Evolutionary conservation across 208 protist species (phyloP).

Genomic region (Phytomonas sp.): DNA sequence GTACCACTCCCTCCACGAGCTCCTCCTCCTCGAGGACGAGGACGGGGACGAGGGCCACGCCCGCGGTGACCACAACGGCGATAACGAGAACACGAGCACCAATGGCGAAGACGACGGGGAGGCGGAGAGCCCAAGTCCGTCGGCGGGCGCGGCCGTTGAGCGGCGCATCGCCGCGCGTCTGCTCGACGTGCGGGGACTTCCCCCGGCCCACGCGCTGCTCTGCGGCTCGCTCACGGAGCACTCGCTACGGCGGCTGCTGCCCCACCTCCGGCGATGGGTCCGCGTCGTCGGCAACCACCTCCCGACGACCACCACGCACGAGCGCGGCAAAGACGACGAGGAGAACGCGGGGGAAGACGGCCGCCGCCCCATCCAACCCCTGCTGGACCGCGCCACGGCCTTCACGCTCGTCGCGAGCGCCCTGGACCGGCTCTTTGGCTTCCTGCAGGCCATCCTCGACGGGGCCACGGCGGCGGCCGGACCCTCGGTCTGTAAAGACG

Average conservation of each 20-base stretch:
- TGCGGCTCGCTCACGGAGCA: constrained; percentile 12
- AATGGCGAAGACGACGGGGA: no score
- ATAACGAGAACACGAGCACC: no score
- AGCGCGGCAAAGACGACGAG: neutral
- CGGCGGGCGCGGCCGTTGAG: neutral
- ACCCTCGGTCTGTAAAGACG: neutral
- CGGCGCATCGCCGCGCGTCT: constrained; percentile 7
- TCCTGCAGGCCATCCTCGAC: neutral
- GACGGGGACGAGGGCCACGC: neutral
- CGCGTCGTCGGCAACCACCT: neutral
- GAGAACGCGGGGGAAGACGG: neutral
- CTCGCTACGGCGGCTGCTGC: constrained; percentile 6
- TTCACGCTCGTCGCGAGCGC: constrained; percentile 23
- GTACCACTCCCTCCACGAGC: constrained; percentile 33
- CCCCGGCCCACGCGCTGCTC: constrained; percentile 13
- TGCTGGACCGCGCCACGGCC: constrained; percentile 39
- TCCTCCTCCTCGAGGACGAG: constrained; percentile 15
- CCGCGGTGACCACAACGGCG: no score
- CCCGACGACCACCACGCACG: neutral
- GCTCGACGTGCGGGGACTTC: constrained; percentile 10
- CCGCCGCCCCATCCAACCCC: constrained; percentile 20
- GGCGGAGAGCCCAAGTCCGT: no score
- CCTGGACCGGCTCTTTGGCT: neutral
- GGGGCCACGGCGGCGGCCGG: neutral
- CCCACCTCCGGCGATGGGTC: constrained; percentile 4